phyloP scores from a whole-genome alignment of 495 filamentous ascomycete genomes.

The Sabuloglossum arenarium region DNA sequence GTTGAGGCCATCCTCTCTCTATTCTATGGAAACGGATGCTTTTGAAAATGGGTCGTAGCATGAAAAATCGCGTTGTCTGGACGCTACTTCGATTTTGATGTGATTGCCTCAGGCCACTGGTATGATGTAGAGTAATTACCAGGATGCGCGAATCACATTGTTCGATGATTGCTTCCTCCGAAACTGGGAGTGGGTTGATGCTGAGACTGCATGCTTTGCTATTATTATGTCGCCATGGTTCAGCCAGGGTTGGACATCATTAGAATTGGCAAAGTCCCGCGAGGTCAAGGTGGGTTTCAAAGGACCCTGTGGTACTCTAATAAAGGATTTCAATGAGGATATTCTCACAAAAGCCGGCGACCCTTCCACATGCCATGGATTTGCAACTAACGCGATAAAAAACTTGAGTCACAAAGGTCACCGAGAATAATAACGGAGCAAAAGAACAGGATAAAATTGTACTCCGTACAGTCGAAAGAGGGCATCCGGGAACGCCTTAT shows the following conservation, averaged over 20 bases:
- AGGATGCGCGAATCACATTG: constrained; percentile 14
- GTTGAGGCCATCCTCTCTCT: no score
- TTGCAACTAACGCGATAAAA: background rate
- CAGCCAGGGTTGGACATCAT: constrained; percentile 15
- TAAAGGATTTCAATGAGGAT: constrained; percentile 17
- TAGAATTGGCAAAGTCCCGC: constrained; percentile 15
- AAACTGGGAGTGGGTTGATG: constrained; percentile 14
- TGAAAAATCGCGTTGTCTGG: no score
- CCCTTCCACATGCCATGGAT: background rate
- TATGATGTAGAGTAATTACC: constrained; percentile 13
- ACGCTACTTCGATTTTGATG: no score
- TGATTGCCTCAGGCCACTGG: constrained; percentile 9
- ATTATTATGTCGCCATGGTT: constrained; percentile 15
- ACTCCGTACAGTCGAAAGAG: no score
- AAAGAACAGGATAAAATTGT: no score
- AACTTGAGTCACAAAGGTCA: no score
- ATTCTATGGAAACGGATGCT: no score
- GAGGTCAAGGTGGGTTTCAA: constrained; percentile 18
- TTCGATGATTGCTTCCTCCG: constrained; percentile 17
- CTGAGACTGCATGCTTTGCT: constrained; percentile 10
- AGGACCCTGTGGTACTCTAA: constrained; percentile 4
- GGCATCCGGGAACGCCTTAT: no score
- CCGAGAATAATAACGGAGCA: no score
- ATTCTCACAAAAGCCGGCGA: constrained; percentile 13
- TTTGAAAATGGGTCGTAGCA: no score